phyloP scores from a whole-genome alignment of 2,329 filamentous ascomycete genomes.

The Sporothrix pallida region DNA sequence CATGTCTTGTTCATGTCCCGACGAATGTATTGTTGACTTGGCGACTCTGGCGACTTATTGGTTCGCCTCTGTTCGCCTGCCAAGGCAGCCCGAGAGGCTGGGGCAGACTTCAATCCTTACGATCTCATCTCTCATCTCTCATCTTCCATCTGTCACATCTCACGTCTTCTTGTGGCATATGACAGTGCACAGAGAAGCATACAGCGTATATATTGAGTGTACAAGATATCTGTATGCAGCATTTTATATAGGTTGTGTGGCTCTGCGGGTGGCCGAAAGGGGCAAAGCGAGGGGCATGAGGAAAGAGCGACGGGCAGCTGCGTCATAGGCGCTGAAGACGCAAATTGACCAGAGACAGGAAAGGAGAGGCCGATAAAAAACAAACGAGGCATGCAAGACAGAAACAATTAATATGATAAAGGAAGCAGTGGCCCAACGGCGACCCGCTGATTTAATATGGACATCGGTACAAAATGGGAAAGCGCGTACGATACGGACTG shows the following conservation, averaged over 20 bases:
- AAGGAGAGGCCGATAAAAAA: background rate
- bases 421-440: slow-evolving; percentile 1
- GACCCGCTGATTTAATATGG: slow-evolving; percentile 16
- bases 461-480: background rate
- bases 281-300: slow-evolving; percentile 14
- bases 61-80: background rate
- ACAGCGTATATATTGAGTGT: no score
- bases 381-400: background rate
- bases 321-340: slow-evolving; percentile 19
- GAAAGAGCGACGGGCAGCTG: slow-evolving; percentile 22
- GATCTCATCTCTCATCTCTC: slow-evolving; percentile 19
- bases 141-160: slow-evolving; percentile 11
- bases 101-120: slow-evolving; percentile 13
- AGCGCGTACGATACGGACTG: slow-evolving; percentile 1
- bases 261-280: slow-evolving; percentile 7
- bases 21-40: background rate
- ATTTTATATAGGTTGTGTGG: background rate
- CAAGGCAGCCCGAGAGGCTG: slow-evolving; percentile 14
- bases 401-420: background rate
- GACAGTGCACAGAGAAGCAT: background rate
- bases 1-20: slow-evolving; percentile 4
- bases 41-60: slow-evolving; percentile 22
- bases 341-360: background rate
- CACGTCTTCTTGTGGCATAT: background rate
- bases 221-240: no score